Evolutionary conservation across 164 flowering plant species (phyloP).

Genomic region (Dillenia turbinata): DNA sequence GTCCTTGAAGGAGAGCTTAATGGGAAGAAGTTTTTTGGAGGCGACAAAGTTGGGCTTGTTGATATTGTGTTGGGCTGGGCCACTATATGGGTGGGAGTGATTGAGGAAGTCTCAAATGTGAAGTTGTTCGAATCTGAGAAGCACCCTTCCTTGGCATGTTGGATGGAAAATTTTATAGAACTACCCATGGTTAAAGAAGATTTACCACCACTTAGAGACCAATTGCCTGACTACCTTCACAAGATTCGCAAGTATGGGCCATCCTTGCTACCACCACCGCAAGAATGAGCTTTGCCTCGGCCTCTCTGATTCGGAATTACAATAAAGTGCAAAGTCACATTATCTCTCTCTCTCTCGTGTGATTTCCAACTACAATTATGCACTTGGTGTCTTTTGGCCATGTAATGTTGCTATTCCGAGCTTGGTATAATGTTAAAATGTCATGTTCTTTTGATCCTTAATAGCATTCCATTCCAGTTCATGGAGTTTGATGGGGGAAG

Average conservation of each 20-base stretch:
- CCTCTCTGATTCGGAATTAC: no score
- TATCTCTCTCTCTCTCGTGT: no score
- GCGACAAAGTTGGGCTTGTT: background rate
- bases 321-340: no score
- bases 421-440: no score
- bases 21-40: conserved; percentile 9
- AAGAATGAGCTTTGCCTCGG: no score
- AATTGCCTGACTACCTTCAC: background rate
- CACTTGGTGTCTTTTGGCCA: no score
- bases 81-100: background rate
- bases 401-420: no score
- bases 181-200: background rate
- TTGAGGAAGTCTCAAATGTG: background rate
- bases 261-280: no score
- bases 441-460: no score
- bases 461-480: no score
- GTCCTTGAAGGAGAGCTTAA: conserved; percentile 7
- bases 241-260: background rate
- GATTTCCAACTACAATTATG: no score
- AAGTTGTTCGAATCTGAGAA: conserved; percentile 1
- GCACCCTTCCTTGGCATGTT: background rate
- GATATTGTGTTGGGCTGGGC: conserved; percentile 8
- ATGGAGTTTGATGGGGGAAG: no score
- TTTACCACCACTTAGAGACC: background rate
- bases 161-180: conserved; percentile 1